Base-by-base conservation (phyloP, 1,284 basidiomycete genomes). In the Rhodotorula sp. region DNA sequence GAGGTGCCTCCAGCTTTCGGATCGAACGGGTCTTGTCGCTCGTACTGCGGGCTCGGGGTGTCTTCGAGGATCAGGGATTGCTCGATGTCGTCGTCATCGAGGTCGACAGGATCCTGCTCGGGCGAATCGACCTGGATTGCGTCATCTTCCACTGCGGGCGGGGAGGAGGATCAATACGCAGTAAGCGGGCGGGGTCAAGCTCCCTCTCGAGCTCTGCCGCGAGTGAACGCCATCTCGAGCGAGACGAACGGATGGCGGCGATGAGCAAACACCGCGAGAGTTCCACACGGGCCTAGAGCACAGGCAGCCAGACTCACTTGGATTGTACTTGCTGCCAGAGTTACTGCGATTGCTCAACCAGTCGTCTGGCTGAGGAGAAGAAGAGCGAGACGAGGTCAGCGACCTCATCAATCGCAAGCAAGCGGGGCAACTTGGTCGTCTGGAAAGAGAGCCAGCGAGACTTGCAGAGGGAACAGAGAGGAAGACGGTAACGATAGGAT, bases 51-150 rank as follows among this genome's bases (percentile, higher is more conserved):
- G 46, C 68, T 70, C 12, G 71, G 71, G 1, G 72, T 62, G 2
- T 29, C 60, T 6, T 71, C 69, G 48, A 77, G 68, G 61, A 72
- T 73, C 26, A 76, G 73, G 39, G 76, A 73, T 23, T 76, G 75
- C 34, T 70, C 62, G 29, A 74, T 68, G 31, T 74, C 73, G 31
- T 76, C 76, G 59, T 75, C 76, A n/a, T 77, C 73, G 61, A 76
- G 73, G 70, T 78, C 78, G n/a, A 78, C 65, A 58, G 77, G 75
- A 47, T 74, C 76, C 15, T 72, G 70, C 64, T 78, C 77, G 46
- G 77, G 77, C 26, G 76, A 77, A 67, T 78, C 77, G 62, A 78
- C 73, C 59, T 76, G 74, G 39, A 78, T 70, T 20, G 71, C 62
- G 65, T 76, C 67, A 46, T 72, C 61, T 47, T 78, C 58, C 72